Evolutionary conservation across 2,329 filamentous ascomycete genomes (phyloP), one percentile per base, ranked within the genome.

Genomic region (Venturiaceae sp.): DNA sequence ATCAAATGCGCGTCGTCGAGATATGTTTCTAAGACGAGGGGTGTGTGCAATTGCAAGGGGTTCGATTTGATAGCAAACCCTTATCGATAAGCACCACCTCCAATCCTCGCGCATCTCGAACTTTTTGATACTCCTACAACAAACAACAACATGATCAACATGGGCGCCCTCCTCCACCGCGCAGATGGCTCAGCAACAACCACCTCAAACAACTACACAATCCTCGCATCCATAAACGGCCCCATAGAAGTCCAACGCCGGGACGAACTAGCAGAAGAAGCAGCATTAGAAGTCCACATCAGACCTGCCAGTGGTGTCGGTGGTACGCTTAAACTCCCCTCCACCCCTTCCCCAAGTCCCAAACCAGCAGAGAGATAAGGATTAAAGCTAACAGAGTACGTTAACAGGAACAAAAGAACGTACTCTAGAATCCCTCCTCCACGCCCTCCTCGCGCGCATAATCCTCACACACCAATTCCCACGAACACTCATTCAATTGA

Each of bases 191-290:
- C 90, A 53, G 88, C 88, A 11, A 86, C 83, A 9, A 91, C 90
- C 70, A 83, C 87, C 2, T 80, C 85, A 65, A 79, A 83, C 59
- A 88, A 90, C 53, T 95, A 91, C 72, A 86, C 85, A 47, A 82
- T 97, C 63, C 83, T 95, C 57, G 88, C 87, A 58, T 86, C 90
- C 14, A 90, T 95, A 64, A 97, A 96, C 73, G 94, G 92, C 0
- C 94, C 94, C 16, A 83, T 97, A 64, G 94, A 99, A 75, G 90
- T 92, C 16, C 84, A 85, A 65, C 83, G 92, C 66, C 84, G 90
- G 66, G 92, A 99, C 69, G 90, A 97, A 71, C 83, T 94, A 64
- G 88, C 94, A 7, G 92, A 95, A 72, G 91, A 96, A 75, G 90
- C 92, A 30, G 83, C 87, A 54, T 79, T 99, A 63, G 94, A 97